These are phyloP conservation scores for Xylariaceae sp. DNA, from an alignment of 2,329 filamentous ascomycete species.

Conservation along the genomic window DNA sequence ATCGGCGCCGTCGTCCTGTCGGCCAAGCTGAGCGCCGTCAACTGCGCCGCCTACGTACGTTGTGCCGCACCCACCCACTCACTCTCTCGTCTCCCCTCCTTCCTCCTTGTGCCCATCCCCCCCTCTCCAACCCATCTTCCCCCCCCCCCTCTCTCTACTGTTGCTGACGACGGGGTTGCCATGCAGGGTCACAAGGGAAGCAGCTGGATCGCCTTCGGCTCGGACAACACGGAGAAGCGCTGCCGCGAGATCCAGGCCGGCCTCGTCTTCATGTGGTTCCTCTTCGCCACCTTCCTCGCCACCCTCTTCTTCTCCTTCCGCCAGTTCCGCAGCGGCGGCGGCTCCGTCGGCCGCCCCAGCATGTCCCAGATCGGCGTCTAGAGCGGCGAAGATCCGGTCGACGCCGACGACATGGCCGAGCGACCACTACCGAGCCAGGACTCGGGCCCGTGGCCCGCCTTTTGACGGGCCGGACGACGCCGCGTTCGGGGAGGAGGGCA, in stretches of 20 bases:
- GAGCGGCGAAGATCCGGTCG: slow-evolving; percentile 10
- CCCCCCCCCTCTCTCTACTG: neutral
- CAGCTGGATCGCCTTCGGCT: slow-evolving; percentile 58
- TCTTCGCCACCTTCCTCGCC: slow-evolving; percentile 55
- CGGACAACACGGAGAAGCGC: slow-evolving; percentile 50
- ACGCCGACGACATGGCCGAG: too few species aligned
- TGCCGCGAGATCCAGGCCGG: slow-evolving; percentile 70
- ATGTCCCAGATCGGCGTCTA: slow-evolving; percentile 52
- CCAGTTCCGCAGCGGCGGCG: slow-evolving; percentile 43
- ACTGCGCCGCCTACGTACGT: slow-evolving; percentile 56
- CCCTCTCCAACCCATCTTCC: neutral
- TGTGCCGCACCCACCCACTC: too few species aligned
- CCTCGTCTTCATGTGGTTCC: slow-evolving; percentile 73
- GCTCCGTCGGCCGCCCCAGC: slow-evolving; percentile 37
- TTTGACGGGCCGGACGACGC: slow-evolving; percentile 2
- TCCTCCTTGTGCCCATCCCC: neutral
- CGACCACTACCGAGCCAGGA: too few species aligned
- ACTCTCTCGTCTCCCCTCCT: too few species aligned
- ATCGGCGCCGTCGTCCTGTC: slow-evolving; percentile 64
- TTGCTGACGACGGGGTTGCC: slow-evolving; percentile 1
- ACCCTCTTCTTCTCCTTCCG: slow-evolving; percentile 48
- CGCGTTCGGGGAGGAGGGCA: neutral
- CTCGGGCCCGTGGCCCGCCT: too few species aligned
- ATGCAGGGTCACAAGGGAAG: slow-evolving; percentile 31
- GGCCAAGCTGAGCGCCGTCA: slow-evolving; percentile 59